A percentile compares a stretch with the other conserved stretches of the same genome.
Conservation (phyloP, 495 filamentous ascomycete genomes). For the Talaromyces liani region DNA sequence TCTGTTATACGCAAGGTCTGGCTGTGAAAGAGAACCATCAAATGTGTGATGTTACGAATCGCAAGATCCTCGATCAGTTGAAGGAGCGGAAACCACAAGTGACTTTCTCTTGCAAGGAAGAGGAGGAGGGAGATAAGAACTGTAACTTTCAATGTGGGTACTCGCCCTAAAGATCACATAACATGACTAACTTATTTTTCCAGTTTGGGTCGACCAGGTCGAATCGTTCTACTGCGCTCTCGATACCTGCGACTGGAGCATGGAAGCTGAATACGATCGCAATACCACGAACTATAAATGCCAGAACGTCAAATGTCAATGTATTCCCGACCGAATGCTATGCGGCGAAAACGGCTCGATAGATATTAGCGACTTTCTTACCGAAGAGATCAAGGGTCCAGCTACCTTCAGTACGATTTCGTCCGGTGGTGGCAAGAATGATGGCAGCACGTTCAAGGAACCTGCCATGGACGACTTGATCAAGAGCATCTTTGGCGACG, state of each 20-base stretch:
- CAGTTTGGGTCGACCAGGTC: conserved; percentile 86
- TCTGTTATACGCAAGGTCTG: conserved; percentile 86
- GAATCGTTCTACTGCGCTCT: conserved; percentile 97
- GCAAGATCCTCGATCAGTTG: conserved; percentile 80
- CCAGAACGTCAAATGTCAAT: conserved; percentile 75
- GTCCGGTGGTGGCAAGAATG: conserved; percentile 44
- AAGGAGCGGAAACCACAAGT: conserved; percentile 80
- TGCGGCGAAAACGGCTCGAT: conserved; percentile 88
- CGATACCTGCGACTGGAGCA: conserved; percentile 66
- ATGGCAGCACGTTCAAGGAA: conserved; percentile 78
- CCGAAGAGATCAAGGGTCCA: conserved; percentile 72
- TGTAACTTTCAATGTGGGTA: conserved; percentile 90
- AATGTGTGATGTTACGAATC: conserved; percentile 96
- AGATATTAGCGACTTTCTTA: conserved; percentile 84
- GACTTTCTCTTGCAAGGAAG: conserved; percentile 83
- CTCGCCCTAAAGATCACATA: background rate
- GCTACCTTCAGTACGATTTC: conserved; percentile 72
- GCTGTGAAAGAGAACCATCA: conserved; percentile 92
- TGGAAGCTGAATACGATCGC: conserved; percentile 56
- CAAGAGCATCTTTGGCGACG: conserved; percentile 78
- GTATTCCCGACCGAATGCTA: conserved; percentile 84
- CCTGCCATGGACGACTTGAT: conserved; percentile 87
- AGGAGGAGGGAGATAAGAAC: conserved; percentile 49
- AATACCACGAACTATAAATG: conserved; percentile 84
- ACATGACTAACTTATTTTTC: conserved; percentile 28